Percentiles rank a stretch among this genome's conserved stretches.
Conservation (phyloP, 345 rosid genomes). For the Boechera retrofracta region DNA sequence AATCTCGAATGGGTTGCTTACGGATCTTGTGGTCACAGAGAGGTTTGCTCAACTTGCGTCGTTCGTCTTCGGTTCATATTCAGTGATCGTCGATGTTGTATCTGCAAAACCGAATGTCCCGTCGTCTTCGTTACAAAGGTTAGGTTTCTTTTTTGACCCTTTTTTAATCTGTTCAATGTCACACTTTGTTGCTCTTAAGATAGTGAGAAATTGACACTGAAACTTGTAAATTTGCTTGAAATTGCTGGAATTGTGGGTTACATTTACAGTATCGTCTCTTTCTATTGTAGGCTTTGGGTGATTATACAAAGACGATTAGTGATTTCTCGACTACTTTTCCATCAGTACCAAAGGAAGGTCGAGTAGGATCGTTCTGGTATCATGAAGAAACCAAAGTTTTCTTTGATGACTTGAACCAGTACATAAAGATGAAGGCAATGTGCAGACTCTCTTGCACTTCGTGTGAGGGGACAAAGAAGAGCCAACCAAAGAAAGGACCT, state of each 20-base stretch:
- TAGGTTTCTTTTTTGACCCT: conserved; percentile 14
- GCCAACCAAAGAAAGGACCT: conserved; percentile 47
- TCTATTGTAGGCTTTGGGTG: conserved; percentile 71
- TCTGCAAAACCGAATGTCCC: conserved; percentile 72
- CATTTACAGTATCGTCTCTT: neutral
- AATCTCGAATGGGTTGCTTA: conserved; percentile 90
- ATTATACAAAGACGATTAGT: conserved; percentile 66
- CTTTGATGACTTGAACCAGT: conserved; percentile 84
- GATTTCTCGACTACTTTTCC: conserved; percentile 75
- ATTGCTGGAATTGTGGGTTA: neutral
- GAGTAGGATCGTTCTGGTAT: conserved; percentile 71
- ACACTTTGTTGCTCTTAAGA: neutral
- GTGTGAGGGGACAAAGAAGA: conserved; percentile 61
- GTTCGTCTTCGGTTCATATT: conserved; percentile 93
- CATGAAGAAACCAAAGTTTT: conserved; percentile 78
- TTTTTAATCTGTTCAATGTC: neutral
- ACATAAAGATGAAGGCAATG: conserved; percentile 85
- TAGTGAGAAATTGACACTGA: neutral
- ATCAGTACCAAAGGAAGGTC: conserved; percentile 77
- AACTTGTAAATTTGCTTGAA: conserved; percentile 8
- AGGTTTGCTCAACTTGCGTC: conserved; percentile 92
- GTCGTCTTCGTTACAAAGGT: conserved; percentile 86
- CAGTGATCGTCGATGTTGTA: conserved; percentile 80
- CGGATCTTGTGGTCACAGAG: conserved; percentile 87
- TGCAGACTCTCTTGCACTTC: conserved; percentile 82